These are phyloP conservation scores for Phytophthora pisi DNA, from an alignment of 352 stramenopile genomes.

Conservation along the genomic window DNA sequence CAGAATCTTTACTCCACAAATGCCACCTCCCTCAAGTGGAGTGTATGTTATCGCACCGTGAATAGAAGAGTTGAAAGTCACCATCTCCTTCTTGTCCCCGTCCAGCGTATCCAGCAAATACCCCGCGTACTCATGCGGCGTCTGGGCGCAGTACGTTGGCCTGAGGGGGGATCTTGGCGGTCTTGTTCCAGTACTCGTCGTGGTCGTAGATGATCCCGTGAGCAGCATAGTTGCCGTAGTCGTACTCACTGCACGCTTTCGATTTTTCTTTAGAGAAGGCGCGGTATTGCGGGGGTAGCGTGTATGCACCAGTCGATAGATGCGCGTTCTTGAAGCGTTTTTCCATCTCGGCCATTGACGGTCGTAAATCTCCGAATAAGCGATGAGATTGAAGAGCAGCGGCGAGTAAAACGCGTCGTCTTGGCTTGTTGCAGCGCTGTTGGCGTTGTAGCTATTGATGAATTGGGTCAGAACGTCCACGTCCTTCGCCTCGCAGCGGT, in stretches of 20 bases:
- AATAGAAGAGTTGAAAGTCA: background rate
- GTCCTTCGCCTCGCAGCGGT: background rate
- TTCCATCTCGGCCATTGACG: background rate
- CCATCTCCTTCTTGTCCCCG: background rate
- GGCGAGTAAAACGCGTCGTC: background rate
- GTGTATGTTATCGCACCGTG: background rate
- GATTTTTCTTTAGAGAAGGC: background rate
- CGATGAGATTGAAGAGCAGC: background rate
- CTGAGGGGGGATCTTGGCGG: background rate
- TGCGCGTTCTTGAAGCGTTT: background rate
- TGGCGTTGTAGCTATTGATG: background rate
- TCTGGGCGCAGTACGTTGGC: background rate
- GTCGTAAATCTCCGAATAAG: background rate
- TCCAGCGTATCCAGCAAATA: background rate
- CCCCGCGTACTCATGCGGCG: background rate
- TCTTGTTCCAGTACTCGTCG: background rate
- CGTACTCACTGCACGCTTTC: background rate
- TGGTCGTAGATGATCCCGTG: background rate
- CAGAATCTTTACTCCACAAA: background rate
- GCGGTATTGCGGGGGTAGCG: background rate
- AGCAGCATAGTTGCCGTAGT: background rate
- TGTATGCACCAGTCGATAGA: background rate
- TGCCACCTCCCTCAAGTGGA: background rate
- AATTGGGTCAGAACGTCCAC: background rate
- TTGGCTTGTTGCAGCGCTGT: background rate